A percentile compares a stretch with the other conserved stretches of the same genome.
Conservation (phyloP, 2,329 filamentous ascomycete genomes). For the Colletotrichum aenigma region DNA sequence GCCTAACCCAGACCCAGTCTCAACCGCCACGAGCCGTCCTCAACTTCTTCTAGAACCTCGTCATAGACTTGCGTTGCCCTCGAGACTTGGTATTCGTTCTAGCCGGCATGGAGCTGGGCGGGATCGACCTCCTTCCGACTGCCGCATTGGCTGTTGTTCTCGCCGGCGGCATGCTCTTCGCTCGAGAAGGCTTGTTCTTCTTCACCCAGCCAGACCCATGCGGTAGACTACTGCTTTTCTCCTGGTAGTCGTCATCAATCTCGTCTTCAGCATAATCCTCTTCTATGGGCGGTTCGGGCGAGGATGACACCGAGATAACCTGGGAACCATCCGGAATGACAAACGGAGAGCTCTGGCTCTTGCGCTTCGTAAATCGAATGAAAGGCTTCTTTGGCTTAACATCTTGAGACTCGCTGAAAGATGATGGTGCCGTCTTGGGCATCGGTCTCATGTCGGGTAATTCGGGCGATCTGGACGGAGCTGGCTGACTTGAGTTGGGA, state of each 20-base stretch:
- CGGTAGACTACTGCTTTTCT: slow-evolving; percentile 17
- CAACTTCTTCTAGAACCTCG: neutral
- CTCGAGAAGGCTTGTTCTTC: slow-evolving; percentile 14
- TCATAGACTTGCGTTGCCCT: neutral
- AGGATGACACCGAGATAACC: slow-evolving; percentile 33
- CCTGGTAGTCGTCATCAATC: slow-evolving; percentile 38
- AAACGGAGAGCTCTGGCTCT: slow-evolving; percentile 22
- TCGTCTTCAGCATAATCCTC: slow-evolving; percentile 43
- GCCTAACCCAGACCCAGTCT: neutral
- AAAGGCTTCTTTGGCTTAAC: neutral
- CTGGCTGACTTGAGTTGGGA: slow-evolving; percentile 36
- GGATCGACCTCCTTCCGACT: neutral
- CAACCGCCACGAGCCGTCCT: neutral
- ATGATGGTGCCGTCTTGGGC: slow-evolving; percentile 11
- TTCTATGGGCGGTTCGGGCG: neutral
- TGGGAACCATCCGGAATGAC: slow-evolving; percentile 32
- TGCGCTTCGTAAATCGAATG: neutral
- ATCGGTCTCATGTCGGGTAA: slow-evolving; percentile 19
- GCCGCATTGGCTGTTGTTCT: neutral
- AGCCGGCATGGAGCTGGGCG: neutral
- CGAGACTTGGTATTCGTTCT: neutral
- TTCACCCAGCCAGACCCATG: slow-evolving; percentile 22
- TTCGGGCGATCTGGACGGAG: slow-evolving; percentile 22
- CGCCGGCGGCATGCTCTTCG: slow-evolving; percentile 2
- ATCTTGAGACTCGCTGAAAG: neutral